Conservation (phyloP, 1,284 basidiomycete species). For the Trichosporon sp. region DNA sequence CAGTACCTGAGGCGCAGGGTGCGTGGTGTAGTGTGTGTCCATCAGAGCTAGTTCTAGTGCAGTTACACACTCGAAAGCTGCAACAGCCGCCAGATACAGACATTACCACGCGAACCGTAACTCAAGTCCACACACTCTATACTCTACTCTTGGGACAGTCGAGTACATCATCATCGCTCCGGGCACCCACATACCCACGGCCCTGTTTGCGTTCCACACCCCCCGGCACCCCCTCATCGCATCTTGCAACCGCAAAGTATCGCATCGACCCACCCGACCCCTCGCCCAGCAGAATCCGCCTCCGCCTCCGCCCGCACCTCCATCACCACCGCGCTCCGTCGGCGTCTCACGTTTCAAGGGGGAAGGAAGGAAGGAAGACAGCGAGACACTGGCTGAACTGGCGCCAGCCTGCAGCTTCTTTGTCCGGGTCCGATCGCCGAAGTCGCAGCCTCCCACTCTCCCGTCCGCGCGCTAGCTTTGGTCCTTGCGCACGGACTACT, state of each 20-base stretch:
- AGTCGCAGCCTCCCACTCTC: background rate
- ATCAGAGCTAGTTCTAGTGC: background rate
- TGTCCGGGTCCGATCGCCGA: background rate
- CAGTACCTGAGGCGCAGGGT: background rate
- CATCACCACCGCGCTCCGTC: background rate
- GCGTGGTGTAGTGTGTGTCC: background rate
- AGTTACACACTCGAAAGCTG: background rate
- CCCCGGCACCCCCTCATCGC: background rate
- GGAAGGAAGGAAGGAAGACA: background rate
- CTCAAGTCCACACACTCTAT: background rate
- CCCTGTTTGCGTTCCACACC: background rate
- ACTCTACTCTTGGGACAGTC: background rate
- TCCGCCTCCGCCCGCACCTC: background rate
- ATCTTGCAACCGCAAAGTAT: background rate
- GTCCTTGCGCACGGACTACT: constrained; percentile 1
- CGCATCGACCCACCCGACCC: background rate
- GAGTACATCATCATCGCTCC: background rate
- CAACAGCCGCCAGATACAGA: background rate
- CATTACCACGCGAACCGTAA: background rate
- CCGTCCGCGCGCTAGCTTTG: background rate
- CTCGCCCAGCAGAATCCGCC: background rate
- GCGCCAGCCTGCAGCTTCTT: background rate
- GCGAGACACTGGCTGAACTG: background rate
- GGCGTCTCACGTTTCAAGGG: background rate
- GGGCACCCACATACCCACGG: background rate